Evolutionary conservation across 345 rosid species (phyloP).

Genomic region (Dovyalis caffra): DNA sequence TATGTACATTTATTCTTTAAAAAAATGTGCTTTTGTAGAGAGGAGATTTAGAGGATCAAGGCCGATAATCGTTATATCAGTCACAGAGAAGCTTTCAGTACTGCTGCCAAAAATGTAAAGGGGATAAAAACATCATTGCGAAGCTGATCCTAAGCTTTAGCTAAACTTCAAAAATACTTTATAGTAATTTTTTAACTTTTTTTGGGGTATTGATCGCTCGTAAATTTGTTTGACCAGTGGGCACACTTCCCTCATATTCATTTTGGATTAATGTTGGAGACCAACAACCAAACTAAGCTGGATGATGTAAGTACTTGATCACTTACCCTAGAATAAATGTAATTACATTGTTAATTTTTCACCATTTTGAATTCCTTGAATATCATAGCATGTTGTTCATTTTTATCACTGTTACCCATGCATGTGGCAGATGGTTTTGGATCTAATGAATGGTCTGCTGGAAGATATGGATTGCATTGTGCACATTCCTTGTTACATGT

Average conservation of each 20-base stretch:
- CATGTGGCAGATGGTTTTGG: neutral
- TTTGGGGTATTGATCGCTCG: constrained; percentile 7
- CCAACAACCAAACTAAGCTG: constrained; percentile 61
- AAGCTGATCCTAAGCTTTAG: neutral
- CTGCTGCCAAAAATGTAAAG: constrained; percentile 98
- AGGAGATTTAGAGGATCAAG: constrained; percentile 99
- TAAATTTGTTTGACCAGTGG: constrained; percentile 49
- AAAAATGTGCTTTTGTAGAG: constrained; percentile 38
- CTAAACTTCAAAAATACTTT: neutral
- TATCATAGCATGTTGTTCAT: too few relatives aligned
- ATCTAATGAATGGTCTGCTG: too few relatives aligned
- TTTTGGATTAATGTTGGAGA: constrained; percentile 79
- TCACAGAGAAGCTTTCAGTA: constrained; percentile 98
- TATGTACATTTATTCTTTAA: neutral
- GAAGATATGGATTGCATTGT: too few relatives aligned
- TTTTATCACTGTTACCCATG: neutral
- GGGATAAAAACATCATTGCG: neutral
- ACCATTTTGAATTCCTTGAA: neutral
- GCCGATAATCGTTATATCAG: constrained; percentile 91
- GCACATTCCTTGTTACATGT: too few relatives aligned
- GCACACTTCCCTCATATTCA: constrained; percentile 96
- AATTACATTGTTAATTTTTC: neutral
- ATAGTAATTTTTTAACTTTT: neutral
- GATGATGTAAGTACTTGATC: constrained; percentile 12
- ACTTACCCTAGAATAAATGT: neutral